Conservation (phyloP, 495 filamentous ascomycete genomes). For the Pseudomonodictys pantanalensis region DNA sequence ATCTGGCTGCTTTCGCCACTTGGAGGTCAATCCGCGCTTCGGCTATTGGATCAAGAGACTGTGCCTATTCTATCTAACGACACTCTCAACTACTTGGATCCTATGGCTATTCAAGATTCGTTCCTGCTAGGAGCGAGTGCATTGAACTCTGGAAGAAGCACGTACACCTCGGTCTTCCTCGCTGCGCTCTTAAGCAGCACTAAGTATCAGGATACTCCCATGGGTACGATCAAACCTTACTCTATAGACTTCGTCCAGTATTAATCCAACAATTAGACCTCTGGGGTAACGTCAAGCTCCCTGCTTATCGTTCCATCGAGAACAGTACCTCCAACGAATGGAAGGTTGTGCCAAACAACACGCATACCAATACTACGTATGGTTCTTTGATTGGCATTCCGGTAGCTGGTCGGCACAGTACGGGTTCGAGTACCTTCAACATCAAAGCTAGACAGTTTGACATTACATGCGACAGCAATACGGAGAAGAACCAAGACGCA, state of each 20-base stretch:
- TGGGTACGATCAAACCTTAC: no score
- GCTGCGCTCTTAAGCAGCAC: conserved; percentile 15
- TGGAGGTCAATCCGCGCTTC: conserved; percentile 27
- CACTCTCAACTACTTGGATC: conserved; percentile 11
- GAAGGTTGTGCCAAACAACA: background rate
- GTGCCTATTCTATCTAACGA: background rate
- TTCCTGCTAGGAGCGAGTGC: conserved; percentile 15
- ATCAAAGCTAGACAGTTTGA: conserved; percentile 13
- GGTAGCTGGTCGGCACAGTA: background rate
- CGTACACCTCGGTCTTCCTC: conserved; percentile 23
- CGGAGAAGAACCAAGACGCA: background rate
- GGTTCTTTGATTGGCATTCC: conserved; percentile 19
- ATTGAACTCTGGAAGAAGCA: conserved; percentile 13
- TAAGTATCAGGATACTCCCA: conserved; percentile 13
- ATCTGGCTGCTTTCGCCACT: conserved; percentile 23
- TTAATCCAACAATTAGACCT: no score
- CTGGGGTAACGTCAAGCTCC: conserved; percentile 30
- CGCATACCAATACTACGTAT: conserved; percentile 12
- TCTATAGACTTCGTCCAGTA: no score
- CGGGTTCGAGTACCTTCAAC: background rate
- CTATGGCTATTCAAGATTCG: conserved; percentile 1
- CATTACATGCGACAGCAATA: conserved; percentile 12
- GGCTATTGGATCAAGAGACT: conserved; percentile 1
- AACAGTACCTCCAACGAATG: background rate
- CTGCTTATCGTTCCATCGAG: conserved; percentile 7